phyloP scores from a whole-genome alignment of 2,329 filamentous ascomycete species.

The Colletotrichum truncatum region DNA sequence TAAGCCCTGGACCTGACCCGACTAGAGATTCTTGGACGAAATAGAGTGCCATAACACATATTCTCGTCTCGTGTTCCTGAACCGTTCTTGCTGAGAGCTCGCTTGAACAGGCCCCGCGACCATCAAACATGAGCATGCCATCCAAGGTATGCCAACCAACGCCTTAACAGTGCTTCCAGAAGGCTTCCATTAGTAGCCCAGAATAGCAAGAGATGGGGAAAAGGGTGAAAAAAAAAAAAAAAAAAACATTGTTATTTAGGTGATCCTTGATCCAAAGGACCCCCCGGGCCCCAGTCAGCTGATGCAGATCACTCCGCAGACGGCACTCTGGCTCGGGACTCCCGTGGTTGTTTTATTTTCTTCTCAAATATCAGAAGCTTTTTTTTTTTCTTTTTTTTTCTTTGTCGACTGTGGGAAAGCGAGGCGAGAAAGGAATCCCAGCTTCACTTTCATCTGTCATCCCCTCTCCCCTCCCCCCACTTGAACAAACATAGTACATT shows the following conservation, averaged over 20 bases:
- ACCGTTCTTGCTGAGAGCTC: not conserved
- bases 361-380: not conserved
- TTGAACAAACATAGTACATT: not conserved
- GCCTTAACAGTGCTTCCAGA: slow-evolving; percentile 19
- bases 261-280: slow-evolving; percentile 18
- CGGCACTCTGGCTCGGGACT: slow-evolving; percentile 24
- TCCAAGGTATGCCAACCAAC: not conserved
- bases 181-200: slow-evolving; percentile 20
- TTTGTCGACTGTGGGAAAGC: not conserved
- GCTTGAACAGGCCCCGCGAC: not conserved
- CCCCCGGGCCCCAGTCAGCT: slow-evolving; percentile 16
- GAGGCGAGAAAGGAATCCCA: not conserved
- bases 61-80: slow-evolving; percentile 9
- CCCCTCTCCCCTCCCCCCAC: not conserved
- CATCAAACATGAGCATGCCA: slow-evolving; percentile 18
- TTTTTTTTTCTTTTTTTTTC: not conserved
- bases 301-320: slow-evolving; percentile 27
- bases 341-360: not conserved
- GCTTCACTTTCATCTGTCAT: not conserved
- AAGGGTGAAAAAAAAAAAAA: no score
- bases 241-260: no score
- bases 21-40: not conserved
- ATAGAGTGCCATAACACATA: not conserved
- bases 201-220: no score
- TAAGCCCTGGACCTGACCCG: not conserved